Evolutionary conservation across 441 rosid genomes (phyloP).

Genomic region (Melianthus villosus): DNA sequence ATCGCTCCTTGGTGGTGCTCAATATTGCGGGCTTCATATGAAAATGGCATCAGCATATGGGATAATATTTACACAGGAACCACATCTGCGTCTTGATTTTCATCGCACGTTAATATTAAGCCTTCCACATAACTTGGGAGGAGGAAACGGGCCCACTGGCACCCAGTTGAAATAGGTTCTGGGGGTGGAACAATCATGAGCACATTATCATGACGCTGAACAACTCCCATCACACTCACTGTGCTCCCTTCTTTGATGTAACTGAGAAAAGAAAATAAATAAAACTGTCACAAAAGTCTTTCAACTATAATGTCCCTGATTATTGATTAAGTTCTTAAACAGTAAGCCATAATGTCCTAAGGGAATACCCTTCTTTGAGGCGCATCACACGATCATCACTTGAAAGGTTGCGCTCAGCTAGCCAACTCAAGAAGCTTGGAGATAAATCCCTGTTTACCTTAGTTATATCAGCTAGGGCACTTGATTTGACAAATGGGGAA

Average conservation of each 20-base stretch:
- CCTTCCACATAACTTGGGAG: slow-evolving; percentile 15
- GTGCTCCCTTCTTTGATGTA: slow-evolving; percentile 19
- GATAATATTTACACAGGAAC: slow-evolving; percentile 10
- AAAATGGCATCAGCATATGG: background rate
- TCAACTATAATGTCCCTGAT: background rate
- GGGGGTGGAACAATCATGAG: slow-evolving; percentile 16
- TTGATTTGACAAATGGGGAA: slow-evolving; percentile 64
- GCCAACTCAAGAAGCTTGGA: slow-evolving; percentile 65
- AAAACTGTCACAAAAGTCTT: background rate
- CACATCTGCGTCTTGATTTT: slow-evolving; percentile 12
- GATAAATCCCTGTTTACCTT: slow-evolving; percentile 46
- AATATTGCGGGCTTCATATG: background rate
- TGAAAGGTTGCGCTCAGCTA: slow-evolving; percentile 61
- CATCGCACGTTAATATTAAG: slow-evolving; percentile 14
- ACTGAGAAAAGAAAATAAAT: slow-evolving; percentile 5
- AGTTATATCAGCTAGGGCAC: slow-evolving; percentile 51
- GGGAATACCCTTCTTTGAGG: slow-evolving; percentile 78
- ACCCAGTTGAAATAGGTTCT: slow-evolving; percentile 16
- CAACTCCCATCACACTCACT: slow-evolving; percentile 19
- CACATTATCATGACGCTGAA: slow-evolving; percentile 15
- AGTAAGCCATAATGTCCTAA: background rate
- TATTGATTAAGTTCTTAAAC: no score
- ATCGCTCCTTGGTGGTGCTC: background rate
- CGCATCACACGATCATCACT: slow-evolving; percentile 65
- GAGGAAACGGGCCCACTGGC: slow-evolving; percentile 14